Evolutionary conservation across 257 asterid genomes (phyloP).

Genomic region (Scutellaria minor): DNA sequence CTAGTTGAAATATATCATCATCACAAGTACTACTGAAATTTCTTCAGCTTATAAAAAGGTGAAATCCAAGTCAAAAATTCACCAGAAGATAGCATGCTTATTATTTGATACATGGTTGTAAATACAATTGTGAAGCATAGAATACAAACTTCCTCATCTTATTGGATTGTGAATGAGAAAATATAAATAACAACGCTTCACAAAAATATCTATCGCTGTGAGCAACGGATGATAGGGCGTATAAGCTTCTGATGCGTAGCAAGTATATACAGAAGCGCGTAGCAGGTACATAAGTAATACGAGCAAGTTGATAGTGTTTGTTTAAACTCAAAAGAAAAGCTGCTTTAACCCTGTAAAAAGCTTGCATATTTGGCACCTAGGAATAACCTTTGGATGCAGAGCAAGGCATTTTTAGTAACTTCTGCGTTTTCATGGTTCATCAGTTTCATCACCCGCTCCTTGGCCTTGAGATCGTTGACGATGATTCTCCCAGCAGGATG

Average conservation of each 20-base stretch:
- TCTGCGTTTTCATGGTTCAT: slow-evolving; percentile 84
- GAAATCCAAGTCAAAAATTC: not conserved
- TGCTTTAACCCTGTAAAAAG: slow-evolving; percentile 68
- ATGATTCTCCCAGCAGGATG: slow-evolving; percentile 93
- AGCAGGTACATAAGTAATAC: not conserved
- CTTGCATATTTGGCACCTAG: slow-evolving; percentile 98
- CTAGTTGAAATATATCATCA: too few relatives aligned
- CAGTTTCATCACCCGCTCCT: slow-evolving; percentile 91
- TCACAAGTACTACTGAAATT: too few relatives aligned
- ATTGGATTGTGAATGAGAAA: slow-evolving; percentile 25
- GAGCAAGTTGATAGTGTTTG: not conserved
- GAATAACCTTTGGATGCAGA: slow-evolving; percentile 94
- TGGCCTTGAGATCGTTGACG: slow-evolving; percentile 86
- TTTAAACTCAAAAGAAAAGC: not conserved
- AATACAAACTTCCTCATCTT: slow-evolving; percentile 31
- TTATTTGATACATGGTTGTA: not conserved
- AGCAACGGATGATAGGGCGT: slow-evolving; percentile 7
- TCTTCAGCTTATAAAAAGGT: too few relatives aligned
- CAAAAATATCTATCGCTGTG: not conserved
- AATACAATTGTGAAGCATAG: slow-evolving; percentile 28
- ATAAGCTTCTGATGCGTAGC: not conserved
- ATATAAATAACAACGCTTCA: slow-evolving; percentile 20
- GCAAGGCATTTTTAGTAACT: slow-evolving; percentile 91
- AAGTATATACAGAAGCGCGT: not conserved
- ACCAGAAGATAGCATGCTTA: not conserved